Percentiles rank a stretch among this genome's conserved stretches.
Conservation (phyloP, 1,284 basidiomycete species). For the Peniophora sp. region DNA sequence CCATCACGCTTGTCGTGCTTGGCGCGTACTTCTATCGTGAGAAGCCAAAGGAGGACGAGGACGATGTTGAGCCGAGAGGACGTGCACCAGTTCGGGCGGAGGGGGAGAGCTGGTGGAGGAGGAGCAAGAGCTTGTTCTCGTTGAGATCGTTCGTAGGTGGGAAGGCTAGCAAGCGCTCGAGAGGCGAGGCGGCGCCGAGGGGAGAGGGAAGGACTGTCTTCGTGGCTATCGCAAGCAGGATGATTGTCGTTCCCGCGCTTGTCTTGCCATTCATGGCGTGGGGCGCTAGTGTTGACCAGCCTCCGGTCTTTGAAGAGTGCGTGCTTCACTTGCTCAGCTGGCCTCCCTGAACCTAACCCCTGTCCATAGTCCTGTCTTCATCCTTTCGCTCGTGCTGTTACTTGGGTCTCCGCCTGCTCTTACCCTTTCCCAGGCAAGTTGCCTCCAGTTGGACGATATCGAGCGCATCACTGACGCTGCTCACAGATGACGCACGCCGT, state of each 20-base stretch:
- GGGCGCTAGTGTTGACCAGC: constrained; percentile 53
- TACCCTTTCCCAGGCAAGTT: constrained; percentile 65
- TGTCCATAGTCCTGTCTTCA: constrained; percentile 63
- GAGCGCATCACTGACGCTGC: constrained; percentile 2
- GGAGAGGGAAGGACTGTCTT: constrained; percentile 80
- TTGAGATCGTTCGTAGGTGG: not conserved
- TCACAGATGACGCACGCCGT: constrained; percentile 80
- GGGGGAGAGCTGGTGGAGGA: constrained; percentile 14
- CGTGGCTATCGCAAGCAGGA: constrained; percentile 71
- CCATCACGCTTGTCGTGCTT: constrained; percentile 84
- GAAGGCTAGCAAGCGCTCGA: not conserved
- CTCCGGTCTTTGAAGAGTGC: constrained; percentile 67
- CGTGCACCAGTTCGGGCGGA: not conserved
- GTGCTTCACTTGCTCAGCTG: constrained; percentile 21
- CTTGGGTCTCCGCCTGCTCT: constrained; percentile 77
- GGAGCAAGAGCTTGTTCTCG: constrained; percentile 25
- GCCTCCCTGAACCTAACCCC: not conserved
- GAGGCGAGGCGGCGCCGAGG: not conserved
- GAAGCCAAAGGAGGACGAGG: constrained; percentile 15
- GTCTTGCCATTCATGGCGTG: constrained; percentile 68
- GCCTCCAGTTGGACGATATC: constrained; percentile 5
- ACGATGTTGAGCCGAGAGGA: constrained; percentile 7
- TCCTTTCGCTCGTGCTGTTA: constrained; percentile 71
- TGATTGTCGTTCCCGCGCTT: constrained; percentile 79
- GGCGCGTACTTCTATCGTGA: constrained; percentile 82